These are phyloP conservation scores for Verticillium alfalfae DNA, from an alignment of 2,329 filamentous ascomycete genomes.

Conservation along the genomic window DNA sequence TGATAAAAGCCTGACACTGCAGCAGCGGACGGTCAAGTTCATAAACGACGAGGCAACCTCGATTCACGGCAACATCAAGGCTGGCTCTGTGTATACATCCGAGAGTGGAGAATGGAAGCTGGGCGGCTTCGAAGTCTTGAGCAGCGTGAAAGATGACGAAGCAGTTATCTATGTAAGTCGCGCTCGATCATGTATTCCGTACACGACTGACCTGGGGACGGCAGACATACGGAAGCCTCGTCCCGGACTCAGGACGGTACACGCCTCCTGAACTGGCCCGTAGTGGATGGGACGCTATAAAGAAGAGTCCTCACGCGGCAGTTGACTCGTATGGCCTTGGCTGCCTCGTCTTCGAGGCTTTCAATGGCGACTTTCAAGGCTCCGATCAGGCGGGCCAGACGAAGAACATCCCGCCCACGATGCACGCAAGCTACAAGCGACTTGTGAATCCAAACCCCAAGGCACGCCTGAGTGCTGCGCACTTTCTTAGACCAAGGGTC, in stretches of 20 bases:
- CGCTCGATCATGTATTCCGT: background rate
- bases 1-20: background rate
- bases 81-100: slow-evolving; percentile 84
- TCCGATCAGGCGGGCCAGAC: slow-evolving; percentile 78
- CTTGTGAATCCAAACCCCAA: slow-evolving; percentile 88
- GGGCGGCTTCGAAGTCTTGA: slow-evolving; percentile 87
- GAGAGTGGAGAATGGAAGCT: slow-evolving; percentile 98
- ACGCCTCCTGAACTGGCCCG: slow-evolving; percentile 81
- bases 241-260: slow-evolving; percentile 81
- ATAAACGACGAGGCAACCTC: slow-evolving; percentile 91
- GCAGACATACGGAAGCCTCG: slow-evolving; percentile 77
- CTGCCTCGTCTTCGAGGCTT: slow-evolving; percentile 80
- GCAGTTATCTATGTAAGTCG: slow-evolving; percentile 73
- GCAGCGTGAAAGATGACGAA: slow-evolving; percentile 93
- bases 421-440: slow-evolving; percentile 89
- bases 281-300: slow-evolving; percentile 87
- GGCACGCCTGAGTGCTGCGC: slow-evolving; percentile 72
- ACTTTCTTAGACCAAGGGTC: slow-evolving; percentile 91
- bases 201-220: slow-evolving; percentile 6
- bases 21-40: slow-evolving; percentile 83
- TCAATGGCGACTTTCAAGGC: slow-evolving; percentile 77
- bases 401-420: slow-evolving; percentile 77
- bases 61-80: slow-evolving; percentile 81
- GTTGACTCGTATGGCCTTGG: slow-evolving; percentile 87
- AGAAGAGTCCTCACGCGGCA: slow-evolving; percentile 72